These are phyloP conservation scores for Pedinophyceae sp. DNA, from an alignment of 139 green algal genomes.

Conservation along the genomic window DNA sequence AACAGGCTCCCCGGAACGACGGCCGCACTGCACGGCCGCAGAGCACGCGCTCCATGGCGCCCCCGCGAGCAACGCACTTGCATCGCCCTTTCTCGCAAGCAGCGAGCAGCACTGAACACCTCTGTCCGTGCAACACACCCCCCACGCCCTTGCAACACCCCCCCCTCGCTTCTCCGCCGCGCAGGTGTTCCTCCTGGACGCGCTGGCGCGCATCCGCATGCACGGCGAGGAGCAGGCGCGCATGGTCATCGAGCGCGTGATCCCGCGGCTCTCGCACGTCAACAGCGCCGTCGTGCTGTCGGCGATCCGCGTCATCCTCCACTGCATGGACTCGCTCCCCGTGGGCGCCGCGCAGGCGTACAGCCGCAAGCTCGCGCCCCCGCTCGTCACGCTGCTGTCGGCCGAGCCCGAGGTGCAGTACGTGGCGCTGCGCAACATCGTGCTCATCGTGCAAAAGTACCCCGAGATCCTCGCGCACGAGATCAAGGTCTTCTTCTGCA, in stretches of 20 bases:
- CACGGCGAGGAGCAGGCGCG: conserved; percentile 56
- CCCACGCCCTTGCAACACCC: too few species aligned
- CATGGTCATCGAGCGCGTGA: conserved; percentile 82
- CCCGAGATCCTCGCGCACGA: conserved; percentile 64
- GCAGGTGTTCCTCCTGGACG: conserved; percentile 98
- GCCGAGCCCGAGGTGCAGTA: conserved; percentile 93
- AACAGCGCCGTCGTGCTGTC: conserved; percentile 95
- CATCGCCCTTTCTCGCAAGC: too few species aligned
- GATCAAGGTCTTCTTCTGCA: conserved; percentile 99
- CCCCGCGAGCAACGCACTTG: neutral
- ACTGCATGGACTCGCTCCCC: conserved; percentile 1
- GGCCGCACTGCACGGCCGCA: too few species aligned
- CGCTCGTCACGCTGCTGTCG: conserved; percentile 90
- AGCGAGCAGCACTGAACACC: too few species aligned
- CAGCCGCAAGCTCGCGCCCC: conserved; percentile 73
- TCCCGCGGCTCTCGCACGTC: conserved; percentile 94
- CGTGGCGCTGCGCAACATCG: conserved; percentile 95
- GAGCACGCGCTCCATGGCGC: neutral
- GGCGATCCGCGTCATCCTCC: conserved; percentile 70
- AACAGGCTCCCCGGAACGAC: too few species aligned
- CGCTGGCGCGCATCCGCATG: conserved; percentile 23
- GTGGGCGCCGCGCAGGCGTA: neutral
- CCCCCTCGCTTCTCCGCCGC: too few species aligned
- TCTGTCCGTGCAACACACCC: too few species aligned
- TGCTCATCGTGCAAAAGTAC: conserved; percentile 78